Percentiles rank a stretch among this genome's conserved stretches.
Evolutionary conservation across 306 rosid species (phyloP).

Genomic region (Mimosa pudica): DNA sequence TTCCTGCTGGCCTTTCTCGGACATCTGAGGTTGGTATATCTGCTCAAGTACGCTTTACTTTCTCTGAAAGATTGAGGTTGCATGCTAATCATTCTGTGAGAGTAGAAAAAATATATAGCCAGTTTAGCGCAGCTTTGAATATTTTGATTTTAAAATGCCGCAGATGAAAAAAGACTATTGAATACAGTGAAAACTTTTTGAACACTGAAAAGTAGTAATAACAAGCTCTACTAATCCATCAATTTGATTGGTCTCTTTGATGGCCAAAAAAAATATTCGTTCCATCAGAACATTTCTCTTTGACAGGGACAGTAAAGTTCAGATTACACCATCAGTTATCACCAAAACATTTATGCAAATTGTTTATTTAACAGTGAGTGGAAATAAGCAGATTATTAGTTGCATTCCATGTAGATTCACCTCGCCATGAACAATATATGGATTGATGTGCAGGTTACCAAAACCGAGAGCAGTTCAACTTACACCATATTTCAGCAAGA

Average conservation of each 20-base stretch:
- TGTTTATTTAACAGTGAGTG: conserved; percentile 7
- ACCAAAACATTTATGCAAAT: conserved; percentile 25
- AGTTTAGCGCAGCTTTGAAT: neutral
- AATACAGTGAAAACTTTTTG: too few relatives aligned
- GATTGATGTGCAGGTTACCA: conserved; percentile 72
- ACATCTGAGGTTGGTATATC: conserved; percentile 63
- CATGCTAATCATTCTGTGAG: conserved; percentile 8
- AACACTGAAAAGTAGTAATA: too few relatives aligned
- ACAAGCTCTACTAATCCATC: too few relatives aligned
- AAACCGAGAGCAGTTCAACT: conserved; percentile 76
- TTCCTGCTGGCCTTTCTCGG: conserved; percentile 53
- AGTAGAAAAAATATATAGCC: neutral
- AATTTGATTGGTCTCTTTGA: too few relatives aligned
- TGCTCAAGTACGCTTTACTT: conserved; percentile 1
- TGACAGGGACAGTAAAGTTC: conserved; percentile 43
- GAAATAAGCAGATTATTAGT: conserved; percentile 32
- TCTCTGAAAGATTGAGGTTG: conserved; percentile 3
- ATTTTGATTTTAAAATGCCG: neutral
- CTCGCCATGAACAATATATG: conserved; percentile 12
- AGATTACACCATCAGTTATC: conserved; percentile 7
- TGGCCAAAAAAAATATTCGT: too few relatives aligned
- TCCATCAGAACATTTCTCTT: too few relatives aligned
- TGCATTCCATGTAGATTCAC: conserved; percentile 33
- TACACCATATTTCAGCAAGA: conserved; percentile 64
- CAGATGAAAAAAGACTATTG: neutral